These are phyloP conservation scores for Athelia sp. DNA, from an alignment of 1,284 basidiomycete genomes.

Conservation along the genomic window DNA sequence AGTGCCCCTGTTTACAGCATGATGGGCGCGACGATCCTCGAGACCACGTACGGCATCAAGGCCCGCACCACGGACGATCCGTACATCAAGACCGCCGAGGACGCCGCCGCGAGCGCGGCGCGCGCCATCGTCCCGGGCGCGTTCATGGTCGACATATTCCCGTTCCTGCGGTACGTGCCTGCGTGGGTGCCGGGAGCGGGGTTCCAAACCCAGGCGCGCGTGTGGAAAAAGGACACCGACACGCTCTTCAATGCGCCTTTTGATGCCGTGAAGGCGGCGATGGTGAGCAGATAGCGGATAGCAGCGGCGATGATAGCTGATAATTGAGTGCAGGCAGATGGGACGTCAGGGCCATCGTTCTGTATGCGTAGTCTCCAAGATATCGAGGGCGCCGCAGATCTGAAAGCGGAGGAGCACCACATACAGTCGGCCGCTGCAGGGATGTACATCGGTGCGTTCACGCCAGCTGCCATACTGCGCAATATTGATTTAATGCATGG, in stretches of 20 bases:
- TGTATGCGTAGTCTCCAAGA: too few species aligned
- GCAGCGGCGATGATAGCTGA: too few species aligned
- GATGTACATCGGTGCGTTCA: too few species aligned
- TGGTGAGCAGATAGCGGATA: too few species aligned
- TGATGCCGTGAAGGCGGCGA: constrained; percentile 12
- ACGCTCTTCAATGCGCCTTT: constrained; percentile 17
- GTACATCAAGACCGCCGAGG: constrained; percentile 20
- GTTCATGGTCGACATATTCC: constrained; percentile 29
- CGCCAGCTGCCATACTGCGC: too few species aligned
- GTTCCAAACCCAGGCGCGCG: constrained; percentile 22
- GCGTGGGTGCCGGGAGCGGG: constrained; percentile 25
- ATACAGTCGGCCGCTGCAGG: too few species aligned
- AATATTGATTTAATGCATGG: too few species aligned
- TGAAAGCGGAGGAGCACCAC: too few species aligned
- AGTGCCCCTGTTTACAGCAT: too few species aligned
- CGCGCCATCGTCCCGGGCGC: constrained; percentile 21
- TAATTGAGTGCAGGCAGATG: too few species aligned
- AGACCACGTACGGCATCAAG: constrained; percentile 7
- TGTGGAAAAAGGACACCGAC: constrained; percentile 11
- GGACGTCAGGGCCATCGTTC: too few species aligned
- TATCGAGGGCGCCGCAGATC: too few species aligned
- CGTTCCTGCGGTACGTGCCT: constrained; percentile 5
- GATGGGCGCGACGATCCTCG: neutral
- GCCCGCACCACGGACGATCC: constrained; percentile 21
- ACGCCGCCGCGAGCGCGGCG: constrained; percentile 17